A percentile compares a stretch with the other conserved stretches of the same genome.
Evolutionary conservation across 495 filamentous ascomycete genomes (phyloP).

Genomic region (Aspergillus saccharolyticus): DNA sequence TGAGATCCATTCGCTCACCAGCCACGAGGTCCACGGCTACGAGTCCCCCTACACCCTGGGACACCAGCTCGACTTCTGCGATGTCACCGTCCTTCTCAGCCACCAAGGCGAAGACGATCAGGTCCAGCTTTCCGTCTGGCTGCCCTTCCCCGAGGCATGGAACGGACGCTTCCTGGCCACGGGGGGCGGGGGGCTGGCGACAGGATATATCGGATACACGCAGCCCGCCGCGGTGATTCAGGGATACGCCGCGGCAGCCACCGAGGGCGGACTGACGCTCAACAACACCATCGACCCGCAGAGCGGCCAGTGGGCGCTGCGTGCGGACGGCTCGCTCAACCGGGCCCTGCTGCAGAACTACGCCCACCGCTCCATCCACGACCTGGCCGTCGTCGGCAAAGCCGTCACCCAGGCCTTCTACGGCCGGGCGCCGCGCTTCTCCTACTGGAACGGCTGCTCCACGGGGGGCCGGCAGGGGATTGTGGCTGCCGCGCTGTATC

Average conservation of each 20-base stretch:
- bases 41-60: neutral
- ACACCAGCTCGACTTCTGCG: conserved; percentile 4
- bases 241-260: conserved; percentile 5
- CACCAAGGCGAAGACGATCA: conserved; percentile 6
- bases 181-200: conserved; percentile 11
- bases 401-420: conserved; percentile 16
- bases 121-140: conserved; percentile 4
- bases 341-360: conserved; percentile 31
- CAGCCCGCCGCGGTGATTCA: neutral
- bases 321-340: conserved; percentile 4
- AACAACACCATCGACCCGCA: conserved; percentile 8
- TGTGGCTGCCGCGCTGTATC: conserved; percentile 37
- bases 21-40: neutral
- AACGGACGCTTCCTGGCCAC: conserved; percentile 11
- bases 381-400: conserved; percentile 22
- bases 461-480: conserved; percentile 46
- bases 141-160: conserved; percentile 5
- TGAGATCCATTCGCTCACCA: neutral
- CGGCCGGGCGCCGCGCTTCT: conserved; percentile 21
- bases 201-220: conserved; percentile 5
- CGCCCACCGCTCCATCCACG: conserved; percentile 33
- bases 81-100: conserved; percentile 5
- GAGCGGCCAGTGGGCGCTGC: conserved; percentile 6
- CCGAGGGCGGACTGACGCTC: conserved; percentile 14
- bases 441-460: conserved; percentile 47